Evolutionary conservation across 1,284 basidiomycete genomes (phyloP), one percentile per base, ranked within the genome.

Genomic region (Apiotrichum porosum): DNA sequence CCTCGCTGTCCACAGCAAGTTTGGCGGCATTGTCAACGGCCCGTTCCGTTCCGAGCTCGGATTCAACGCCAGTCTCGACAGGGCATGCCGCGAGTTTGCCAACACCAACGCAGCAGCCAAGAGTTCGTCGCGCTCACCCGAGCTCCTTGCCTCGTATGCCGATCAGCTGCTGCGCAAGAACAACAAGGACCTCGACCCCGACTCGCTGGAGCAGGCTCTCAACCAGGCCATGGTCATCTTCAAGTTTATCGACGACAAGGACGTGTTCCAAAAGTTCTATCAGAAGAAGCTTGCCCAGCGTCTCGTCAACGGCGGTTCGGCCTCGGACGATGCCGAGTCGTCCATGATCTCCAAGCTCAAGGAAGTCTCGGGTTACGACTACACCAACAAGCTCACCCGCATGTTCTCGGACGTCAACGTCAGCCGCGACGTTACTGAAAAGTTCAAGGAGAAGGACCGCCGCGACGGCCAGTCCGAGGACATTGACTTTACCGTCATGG

Each of bases 241-340:
- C 85, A 97, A 97, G 75, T 98, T 97, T 72, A 86, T 98, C 61
- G 92, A 97, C 72, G 95, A 98, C 78, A 97, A 97, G 79, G 95
- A 98, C 65, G 92, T 98, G 12, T 99, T 98, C 84, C 94, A 97
- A 71, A 91, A 89, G 37, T 99, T 97, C 80, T 99, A 99, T 78
- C 88, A 88, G 37, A 97, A 91, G 62, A 94, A 94, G 76, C 78
- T 99, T 18, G 93, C 92, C 37, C 89, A 89, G 68, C 90, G 95
- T 60, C 82, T 99, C 30, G 93, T 99, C 58, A 86, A 91, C 62
- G 84, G 84, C 30, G 83, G 88, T 18, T 97, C 92, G 18, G 91
- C 92, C 6, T 97, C 93, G 4, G 94, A 97, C 64, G 95, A 99
- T 75, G 86, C 85, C 21, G 95, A 99, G 71, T 86, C 88, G 23